These are phyloP conservation scores for Trichophyton schoenleinii DNA, from an alignment of 2,329 filamentous ascomycete species.

Conservation along the genomic window DNA sequence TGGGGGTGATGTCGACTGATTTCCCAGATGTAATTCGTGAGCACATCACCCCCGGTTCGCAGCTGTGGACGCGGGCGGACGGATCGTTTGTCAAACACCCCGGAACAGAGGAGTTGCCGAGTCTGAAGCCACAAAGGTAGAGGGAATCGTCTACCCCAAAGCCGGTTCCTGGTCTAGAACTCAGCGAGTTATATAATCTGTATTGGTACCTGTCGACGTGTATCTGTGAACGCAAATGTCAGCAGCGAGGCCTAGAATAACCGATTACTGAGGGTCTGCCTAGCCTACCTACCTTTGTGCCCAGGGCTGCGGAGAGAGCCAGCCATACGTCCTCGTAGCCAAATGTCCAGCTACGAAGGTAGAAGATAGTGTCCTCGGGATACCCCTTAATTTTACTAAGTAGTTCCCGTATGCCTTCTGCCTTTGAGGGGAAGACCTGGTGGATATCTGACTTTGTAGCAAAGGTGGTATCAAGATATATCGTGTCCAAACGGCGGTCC, in stretches of 20 bases:
- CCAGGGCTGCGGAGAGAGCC: conserved; percentile 57
- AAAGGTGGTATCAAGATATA: conserved; percentile 87
- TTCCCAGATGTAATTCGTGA: conserved; percentile 30
- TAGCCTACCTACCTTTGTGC: conserved; percentile 45
- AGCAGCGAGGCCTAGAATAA: neutral
- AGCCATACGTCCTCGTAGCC: conserved; percentile 90
- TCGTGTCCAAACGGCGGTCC: conserved; percentile 56
- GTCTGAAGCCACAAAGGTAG: conserved; percentile 57
- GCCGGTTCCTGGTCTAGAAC: conserved; percentile 30
- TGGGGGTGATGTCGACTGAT: conserved; percentile 65
- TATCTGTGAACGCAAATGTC: conserved; percentile 38
- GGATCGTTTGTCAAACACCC: conserved; percentile 56
- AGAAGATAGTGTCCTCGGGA: conserved; percentile 62
- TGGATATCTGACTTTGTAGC: conserved; percentile 40
- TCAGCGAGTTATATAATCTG: conserved; percentile 55
- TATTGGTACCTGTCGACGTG: conserved; percentile 77
- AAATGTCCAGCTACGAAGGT: conserved; percentile 82
- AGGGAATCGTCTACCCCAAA: conserved; percentile 47
- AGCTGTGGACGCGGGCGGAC: conserved; percentile 64
- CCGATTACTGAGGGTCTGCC: conserved; percentile 1
- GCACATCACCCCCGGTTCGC: conserved; percentile 53
- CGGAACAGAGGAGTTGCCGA: conserved; percentile 56
- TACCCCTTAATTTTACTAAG: conserved; percentile 56
- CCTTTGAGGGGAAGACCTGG: conserved; percentile 49
- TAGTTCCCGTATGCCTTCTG: conserved; percentile 63